Evolutionary conservation across 495 filamentous ascomycete species (phyloP).

Genomic region (Lasiosphaeria ovina): DNA sequence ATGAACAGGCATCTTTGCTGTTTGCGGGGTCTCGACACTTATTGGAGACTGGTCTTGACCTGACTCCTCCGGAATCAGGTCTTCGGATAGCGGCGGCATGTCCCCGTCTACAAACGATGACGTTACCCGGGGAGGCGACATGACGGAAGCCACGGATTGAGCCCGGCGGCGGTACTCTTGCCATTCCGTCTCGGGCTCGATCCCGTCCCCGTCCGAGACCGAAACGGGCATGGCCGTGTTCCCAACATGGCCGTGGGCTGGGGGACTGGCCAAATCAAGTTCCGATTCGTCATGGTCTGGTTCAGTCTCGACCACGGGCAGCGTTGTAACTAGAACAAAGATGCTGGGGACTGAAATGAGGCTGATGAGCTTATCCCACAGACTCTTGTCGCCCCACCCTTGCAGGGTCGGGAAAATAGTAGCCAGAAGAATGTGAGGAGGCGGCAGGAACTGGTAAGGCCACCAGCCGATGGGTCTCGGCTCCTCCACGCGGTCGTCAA

Average conservation of each 20-base stretch:
- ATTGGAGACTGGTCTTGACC: slow-evolving; percentile 9
- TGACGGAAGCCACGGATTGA: slow-evolving; percentile 26
- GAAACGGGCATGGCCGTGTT: slow-evolving; percentile 32
- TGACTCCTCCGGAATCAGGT: not conserved
- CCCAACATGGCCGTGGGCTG: slow-evolving; percentile 21
- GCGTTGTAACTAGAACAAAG: slow-evolving; percentile 82
- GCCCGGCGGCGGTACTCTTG: slow-evolving; percentile 50
- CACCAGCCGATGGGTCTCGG: slow-evolving; percentile 61
- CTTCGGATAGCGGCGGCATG: not conserved
- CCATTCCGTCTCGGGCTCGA: slow-evolving; percentile 49
- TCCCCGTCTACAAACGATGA: slow-evolving; percentile 13
- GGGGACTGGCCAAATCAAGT: slow-evolving; percentile 30
- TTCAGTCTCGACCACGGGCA: slow-evolving; percentile 81
- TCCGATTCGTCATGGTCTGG: slow-evolving; percentile 50
- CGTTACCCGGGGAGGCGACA: slow-evolving; percentile 16
- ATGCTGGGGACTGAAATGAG: slow-evolving; percentile 83
- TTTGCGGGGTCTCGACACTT: slow-evolving; percentile 1
- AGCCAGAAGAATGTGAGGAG: slow-evolving; percentile 63
- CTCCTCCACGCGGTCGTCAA: slow-evolving; percentile 48
- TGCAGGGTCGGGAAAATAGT: slow-evolving; percentile 89
- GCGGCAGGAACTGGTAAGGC: slow-evolving; percentile 68
- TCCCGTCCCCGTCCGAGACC: slow-evolving; percentile 21
- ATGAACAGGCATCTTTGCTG: slow-evolving; percentile 25
- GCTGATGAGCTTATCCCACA: slow-evolving; percentile 75
- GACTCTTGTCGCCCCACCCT: slow-evolving; percentile 70